These are phyloP conservation scores for Diaporthe sp. DNA, from an alignment of 2,329 filamentous ascomycete species.

Conservation along the genomic window DNA sequence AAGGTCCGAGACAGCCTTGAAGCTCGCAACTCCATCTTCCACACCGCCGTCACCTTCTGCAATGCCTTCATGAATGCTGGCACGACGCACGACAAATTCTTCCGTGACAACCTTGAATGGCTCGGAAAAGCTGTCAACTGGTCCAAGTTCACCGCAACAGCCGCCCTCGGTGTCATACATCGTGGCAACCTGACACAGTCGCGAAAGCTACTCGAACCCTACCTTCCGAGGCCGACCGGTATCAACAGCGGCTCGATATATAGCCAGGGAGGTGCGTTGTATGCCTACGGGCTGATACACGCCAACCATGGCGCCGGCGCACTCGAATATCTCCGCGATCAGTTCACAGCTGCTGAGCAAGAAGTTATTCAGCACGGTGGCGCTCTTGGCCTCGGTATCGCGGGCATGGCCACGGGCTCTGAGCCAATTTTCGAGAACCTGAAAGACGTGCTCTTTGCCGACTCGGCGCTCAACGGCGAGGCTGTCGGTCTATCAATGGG, in stretches of 20 bases:
- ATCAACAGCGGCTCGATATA: slow-evolving; percentile 89
- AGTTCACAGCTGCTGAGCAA: slow-evolving; percentile 82
- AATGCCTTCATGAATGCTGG: slow-evolving; percentile 99
- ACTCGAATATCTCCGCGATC: slow-evolving; percentile 81
- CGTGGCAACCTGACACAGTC: slow-evolving; percentile 95
- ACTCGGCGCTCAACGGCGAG: slow-evolving; percentile 97
- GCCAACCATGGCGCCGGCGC: slow-evolving; percentile 97
- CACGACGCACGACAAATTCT: slow-evolving; percentile 98
- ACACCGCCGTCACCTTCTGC: slow-evolving; percentile 96
- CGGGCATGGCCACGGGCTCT: slow-evolving; percentile 96
- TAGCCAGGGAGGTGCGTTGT: slow-evolving; percentile 95
- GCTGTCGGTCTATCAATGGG: slow-evolving; percentile 97
- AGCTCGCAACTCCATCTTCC: slow-evolving; percentile 95
- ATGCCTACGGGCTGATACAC: slow-evolving; percentile 95
- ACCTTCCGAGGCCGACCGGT: slow-evolving; percentile 84
- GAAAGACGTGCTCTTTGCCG: slow-evolving; percentile 88
- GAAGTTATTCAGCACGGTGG: slow-evolving; percentile 98
- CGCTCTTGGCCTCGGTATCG: slow-evolving; percentile 93
- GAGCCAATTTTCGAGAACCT: slow-evolving; percentile 93
- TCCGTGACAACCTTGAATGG: slow-evolving; percentile 98
- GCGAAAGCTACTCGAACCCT: slow-evolving; percentile 92
- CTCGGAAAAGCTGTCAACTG: slow-evolving; percentile 98
- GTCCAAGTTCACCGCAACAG: slow-evolving; percentile 99
- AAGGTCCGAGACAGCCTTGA: slow-evolving; percentile 97
- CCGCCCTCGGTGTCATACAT: slow-evolving; percentile 95